These are phyloP conservation scores for Parafenestella ontariensis DNA, from an alignment of 2,329 filamentous ascomycete genomes.

Conservation along the genomic window DNA sequence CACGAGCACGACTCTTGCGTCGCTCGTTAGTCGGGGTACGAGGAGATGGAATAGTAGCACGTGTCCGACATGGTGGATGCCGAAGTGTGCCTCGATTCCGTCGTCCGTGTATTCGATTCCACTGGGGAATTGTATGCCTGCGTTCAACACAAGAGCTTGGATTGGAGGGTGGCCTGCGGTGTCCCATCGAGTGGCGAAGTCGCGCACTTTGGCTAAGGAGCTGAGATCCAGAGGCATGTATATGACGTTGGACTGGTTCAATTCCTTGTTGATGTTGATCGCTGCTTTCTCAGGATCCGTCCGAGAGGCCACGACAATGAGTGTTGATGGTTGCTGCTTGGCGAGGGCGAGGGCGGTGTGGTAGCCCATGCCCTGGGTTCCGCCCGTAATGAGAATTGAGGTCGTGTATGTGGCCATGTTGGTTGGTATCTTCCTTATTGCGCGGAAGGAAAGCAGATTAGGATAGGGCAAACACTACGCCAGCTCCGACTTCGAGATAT, in stretches of 20 bases:
- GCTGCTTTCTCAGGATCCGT: slow-evolving; percentile 54
- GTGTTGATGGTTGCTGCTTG: slow-evolving; percentile 17
- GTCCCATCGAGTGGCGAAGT: slow-evolving; percentile 50
- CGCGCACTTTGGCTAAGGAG: slow-evolving; percentile 49
- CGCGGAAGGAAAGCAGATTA: neutral
- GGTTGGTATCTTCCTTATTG: neutral
- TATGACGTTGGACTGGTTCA: slow-evolving; percentile 50
- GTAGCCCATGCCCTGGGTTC: slow-evolving; percentile 33
- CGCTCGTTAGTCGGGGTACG: slow-evolving; percentile 46
- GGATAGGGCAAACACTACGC: neutral
- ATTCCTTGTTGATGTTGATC: slow-evolving; percentile 52
- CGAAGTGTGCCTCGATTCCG: slow-evolving; percentile 59
- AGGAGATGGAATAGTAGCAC: slow-evolving; percentile 60
- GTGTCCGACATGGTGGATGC: slow-evolving; percentile 59
- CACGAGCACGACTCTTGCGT: slow-evolving; percentile 55
- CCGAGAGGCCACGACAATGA: slow-evolving; percentile 36
- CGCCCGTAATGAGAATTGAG: slow-evolving; percentile 37
- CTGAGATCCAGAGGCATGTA: slow-evolving; percentile 57
- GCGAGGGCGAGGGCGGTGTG: slow-evolving; percentile 25
- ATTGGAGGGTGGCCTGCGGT: slow-evolving; percentile 51
- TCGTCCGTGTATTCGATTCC: slow-evolving; percentile 47
- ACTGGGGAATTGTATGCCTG: slow-evolving; percentile 55
- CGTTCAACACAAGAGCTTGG: slow-evolving; percentile 57
- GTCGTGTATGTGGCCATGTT: slow-evolving; percentile 43
- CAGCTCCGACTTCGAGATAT: neutral